Evolutionary conservation across 768 basidiomycete genomes (phyloP), one percentile per base, ranked within the genome.

Genomic region (Termitomyces titanicus): DNA sequence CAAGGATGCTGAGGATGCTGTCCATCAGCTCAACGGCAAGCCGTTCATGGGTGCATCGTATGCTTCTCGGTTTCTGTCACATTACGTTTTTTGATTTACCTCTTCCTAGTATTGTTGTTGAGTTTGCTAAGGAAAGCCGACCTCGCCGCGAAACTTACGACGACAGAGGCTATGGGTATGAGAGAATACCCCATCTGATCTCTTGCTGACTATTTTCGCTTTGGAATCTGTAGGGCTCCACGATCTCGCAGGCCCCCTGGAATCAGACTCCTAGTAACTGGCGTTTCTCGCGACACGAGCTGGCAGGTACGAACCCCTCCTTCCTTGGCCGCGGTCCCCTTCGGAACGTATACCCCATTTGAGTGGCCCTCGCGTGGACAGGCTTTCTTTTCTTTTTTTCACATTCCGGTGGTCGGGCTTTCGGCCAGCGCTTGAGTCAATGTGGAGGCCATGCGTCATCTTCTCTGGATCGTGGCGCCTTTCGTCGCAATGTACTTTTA

Each of bases 1-100:
- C 24, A 59, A 95, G 89, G 97, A 99, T 61, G 96, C 96, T 7
- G 95, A 98, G 66, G 94, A 98, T 68, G 95, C 92, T 37, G 82
- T 96, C 18, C 77, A 84, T 49, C 82, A 91, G 54, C 89, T 92
- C 74, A 91, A 94, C 56, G 91, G 92, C 48, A 94, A 94, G 73
- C 71, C 79, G 34, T 95, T 97, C 73, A 85, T 94, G 85, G 95
- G 95, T 45, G 78, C 84, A 60, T 88, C 84, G 94, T 94, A 69
- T 55, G 77, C 61, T 10, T 24, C 15, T 15, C 46, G 35, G 53
- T 35, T 27, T 37, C 3, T 56, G 8, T 22, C 13, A 15, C 17
- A 6, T 18, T 29, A 15, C 13, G 3, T 29, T 12, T 18, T 12
- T 46, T 37, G 9, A 46, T 25, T 54, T 22, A 54, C 54, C 20